Conservation (phyloP, 768 basidiomycete genomes). For the Amanita jacksonii region DNA sequence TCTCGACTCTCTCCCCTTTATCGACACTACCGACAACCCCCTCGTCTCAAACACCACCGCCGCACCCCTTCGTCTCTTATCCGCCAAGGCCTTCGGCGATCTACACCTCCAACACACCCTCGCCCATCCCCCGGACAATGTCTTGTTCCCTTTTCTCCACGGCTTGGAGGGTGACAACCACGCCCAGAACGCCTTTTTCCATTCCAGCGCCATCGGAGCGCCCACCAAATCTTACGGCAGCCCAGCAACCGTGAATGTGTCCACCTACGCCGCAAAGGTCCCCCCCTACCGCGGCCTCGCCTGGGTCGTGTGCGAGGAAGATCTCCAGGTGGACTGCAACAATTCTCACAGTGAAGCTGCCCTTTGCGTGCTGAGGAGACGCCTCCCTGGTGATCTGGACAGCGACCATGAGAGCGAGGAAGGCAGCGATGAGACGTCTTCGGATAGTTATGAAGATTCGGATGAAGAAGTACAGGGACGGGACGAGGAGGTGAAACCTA, state of each 20-base stretch:
- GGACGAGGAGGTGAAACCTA: constrained; percentile 8
- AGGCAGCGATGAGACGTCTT: constrained; percentile 16
- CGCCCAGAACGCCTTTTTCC: constrained; percentile 78
- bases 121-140: constrained; percentile 67
- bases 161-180: constrained; percentile 76
- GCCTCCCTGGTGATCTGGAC: neutral
- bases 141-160: constrained; percentile 85
- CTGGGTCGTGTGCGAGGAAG: constrained; percentile 78
- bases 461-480: constrained; percentile 16
- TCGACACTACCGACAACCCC: neutral
- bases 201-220: constrained; percentile 21
- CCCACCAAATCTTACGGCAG: constrained; percentile 12
- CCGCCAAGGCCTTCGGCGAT: constrained; percentile 40
- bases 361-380: constrained; percentile 14
- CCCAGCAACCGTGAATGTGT: constrained; percentile 6
- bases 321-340: constrained; percentile 31
- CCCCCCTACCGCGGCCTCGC: constrained; percentile 61
- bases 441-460: constrained; percentile 19
- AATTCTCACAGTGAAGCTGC: constrained; percentile 16
- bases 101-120: constrained; percentile 56
- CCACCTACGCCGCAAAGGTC: constrained; percentile 20
- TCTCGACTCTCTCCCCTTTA: constrained; percentile 16
- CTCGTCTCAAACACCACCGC: too few relatives aligned
- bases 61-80: constrained; percentile 26
- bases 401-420: constrained; percentile 14